Evolutionary conservation across 306 rosid species (phyloP).

Genomic region (Luffa acutangula): DNA sequence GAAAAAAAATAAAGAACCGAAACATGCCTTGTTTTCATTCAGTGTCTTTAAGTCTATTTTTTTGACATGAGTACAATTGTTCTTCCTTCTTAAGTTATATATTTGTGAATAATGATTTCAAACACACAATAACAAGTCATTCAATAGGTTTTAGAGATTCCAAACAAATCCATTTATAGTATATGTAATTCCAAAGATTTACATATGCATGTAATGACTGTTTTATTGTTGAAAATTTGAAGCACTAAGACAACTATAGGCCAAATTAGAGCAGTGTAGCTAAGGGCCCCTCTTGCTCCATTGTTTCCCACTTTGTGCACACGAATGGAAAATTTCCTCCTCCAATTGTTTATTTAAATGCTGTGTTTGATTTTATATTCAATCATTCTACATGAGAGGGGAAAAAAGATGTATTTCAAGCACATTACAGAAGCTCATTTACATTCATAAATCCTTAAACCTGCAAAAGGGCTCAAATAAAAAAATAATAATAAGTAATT

Average conservation of each 20-base stretch:
- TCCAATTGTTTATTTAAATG: slow-evolving; percentile 18
- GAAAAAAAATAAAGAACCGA: not conserved
- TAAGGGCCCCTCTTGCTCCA: slow-evolving; percentile 37
- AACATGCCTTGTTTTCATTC: not conserved
- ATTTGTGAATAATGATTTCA: not conserved
- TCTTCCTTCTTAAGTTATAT: not conserved
- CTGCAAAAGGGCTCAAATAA: not conserved
- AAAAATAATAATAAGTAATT: not conserved
- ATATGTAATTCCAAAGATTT: not conserved
- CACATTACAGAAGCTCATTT: not conserved
- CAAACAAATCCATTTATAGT: too few relatives aligned
- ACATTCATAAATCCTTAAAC: not conserved
- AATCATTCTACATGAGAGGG: not conserved
- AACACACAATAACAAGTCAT: not conserved
- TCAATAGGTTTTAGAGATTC: too few relatives aligned
- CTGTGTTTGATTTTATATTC: not conserved
- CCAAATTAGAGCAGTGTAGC: slow-evolving; percentile 33
- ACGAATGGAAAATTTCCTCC: slow-evolving; percentile 22
- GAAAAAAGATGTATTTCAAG: not conserved
- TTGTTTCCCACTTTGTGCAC: slow-evolving; percentile 56
- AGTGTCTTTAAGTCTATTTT: not conserved
- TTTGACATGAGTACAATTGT: not conserved
- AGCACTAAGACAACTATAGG: slow-evolving; percentile 37
- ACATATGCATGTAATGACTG: not conserved
- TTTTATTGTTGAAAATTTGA: not conserved